These are phyloP conservation scores for Fraxinus albicans DNA, from an alignment of 305 asterid genomes.

Conservation along the genomic window DNA sequence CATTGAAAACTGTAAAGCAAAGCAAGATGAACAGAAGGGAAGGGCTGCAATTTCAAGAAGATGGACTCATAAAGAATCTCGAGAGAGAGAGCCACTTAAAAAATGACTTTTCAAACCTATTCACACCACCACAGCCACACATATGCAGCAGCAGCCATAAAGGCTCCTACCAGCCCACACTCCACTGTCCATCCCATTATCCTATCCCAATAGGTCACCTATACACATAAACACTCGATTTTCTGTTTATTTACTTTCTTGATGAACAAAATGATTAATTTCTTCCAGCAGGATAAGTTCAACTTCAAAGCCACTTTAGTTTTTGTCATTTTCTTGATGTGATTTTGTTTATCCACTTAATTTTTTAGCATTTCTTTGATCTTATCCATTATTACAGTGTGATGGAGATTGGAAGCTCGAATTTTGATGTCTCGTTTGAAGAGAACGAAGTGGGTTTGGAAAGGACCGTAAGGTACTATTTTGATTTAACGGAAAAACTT, in stretches of 20 bases:
- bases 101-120: not conserved
- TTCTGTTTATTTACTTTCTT: not conserved
- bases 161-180: not conserved
- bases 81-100: not conserved
- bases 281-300: not conserved
- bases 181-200: not conserved
- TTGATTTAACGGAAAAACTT: conserved; percentile 36
- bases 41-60: not conserved
- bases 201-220: not conserved
- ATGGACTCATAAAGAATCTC: not conserved
- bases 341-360: not conserved
- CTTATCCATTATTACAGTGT: not conserved
- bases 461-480: conserved; percentile 23
- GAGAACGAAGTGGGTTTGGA: conserved; percentile 34
- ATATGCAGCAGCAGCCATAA: not conserved
- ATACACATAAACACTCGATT: not conserved
- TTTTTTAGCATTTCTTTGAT: not conserved
- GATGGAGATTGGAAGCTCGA: conserved; percentile 23
- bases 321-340: conserved; percentile 7
- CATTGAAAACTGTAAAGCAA: not conserved
- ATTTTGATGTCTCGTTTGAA: conserved; percentile 35
- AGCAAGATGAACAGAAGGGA: not conserved
- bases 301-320: not conserved
- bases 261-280: not conserved
- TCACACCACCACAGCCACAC: not conserved